A percentile compares a stretch with the other conserved stretches of the same genome.
These are phyloP conservation scores for Penicillium capsulatum DNA, from an alignment of 2,329 filamentous ascomycete genomes.

Conservation along the genomic window DNA sequence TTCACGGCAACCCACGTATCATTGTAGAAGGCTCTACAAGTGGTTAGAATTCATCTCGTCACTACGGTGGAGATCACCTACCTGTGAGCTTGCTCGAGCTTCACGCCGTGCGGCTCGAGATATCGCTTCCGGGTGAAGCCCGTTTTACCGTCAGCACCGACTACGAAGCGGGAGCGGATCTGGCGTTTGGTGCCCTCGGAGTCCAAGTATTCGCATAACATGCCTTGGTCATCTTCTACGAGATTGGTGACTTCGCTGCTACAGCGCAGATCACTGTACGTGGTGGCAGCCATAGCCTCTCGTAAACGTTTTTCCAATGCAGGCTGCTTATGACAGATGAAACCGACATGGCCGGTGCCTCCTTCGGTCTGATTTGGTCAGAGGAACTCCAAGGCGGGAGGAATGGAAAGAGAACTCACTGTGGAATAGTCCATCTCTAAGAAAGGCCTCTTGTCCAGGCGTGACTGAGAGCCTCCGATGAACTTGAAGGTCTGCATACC, in stretches of 20 bases:
- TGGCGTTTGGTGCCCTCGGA: not conserved
- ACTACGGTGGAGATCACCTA: constrained; percentile 1
- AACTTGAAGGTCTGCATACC: constrained; percentile 8
- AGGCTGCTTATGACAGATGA: constrained; percentile 31
- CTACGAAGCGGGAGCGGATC: constrained; percentile 27
- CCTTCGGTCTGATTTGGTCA: constrained; percentile 22
- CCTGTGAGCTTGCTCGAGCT: constrained; percentile 30
- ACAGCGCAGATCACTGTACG: constrained; percentile 5
- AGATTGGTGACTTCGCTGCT: constrained; percentile 8
- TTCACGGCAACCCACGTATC: constrained; percentile 49
- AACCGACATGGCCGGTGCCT: constrained; percentile 28
- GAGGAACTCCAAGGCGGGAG: too few relatives aligned
- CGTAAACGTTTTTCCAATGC: constrained; percentile 22
- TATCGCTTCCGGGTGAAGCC: constrained; percentile 47
- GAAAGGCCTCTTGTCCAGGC: constrained; percentile 6
- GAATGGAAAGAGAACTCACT: too few relatives aligned
- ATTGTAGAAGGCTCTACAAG: constrained; percentile 18
- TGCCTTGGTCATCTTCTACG: constrained; percentile 10
- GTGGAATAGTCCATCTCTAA: too few relatives aligned
- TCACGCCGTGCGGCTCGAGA: constrained; percentile 42
- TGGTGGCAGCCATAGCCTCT: not conserved
- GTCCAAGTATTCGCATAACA: constrained; percentile 6
- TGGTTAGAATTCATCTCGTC: constrained; percentile 5
- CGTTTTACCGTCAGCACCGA: constrained; percentile 49
- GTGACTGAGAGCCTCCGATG: constrained; percentile 3